These are phyloP conservation scores for Tetrapisispora arboricola DNA, from an alignment of 805 yeast species.

Conservation along the genomic window DNA sequence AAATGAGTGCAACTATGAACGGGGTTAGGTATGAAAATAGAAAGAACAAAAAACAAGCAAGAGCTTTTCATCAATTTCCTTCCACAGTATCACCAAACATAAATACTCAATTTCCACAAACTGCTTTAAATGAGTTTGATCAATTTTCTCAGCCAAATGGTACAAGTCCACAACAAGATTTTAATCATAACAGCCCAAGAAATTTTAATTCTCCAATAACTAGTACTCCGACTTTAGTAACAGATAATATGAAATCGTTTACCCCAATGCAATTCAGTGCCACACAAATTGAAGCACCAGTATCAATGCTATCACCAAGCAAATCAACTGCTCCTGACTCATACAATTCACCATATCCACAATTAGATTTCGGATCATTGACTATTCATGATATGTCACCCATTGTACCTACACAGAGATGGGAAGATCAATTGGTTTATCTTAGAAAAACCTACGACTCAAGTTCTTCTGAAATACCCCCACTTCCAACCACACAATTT, in stretches of 20 bases:
- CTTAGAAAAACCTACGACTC: slow-evolving; percentile 48
- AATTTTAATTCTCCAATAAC: neutral
- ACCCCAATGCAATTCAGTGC: slow-evolving; percentile 9
- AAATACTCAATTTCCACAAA: neutral
- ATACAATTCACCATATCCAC: slow-evolving; percentile 2
- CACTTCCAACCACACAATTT: slow-evolving; percentile 65
- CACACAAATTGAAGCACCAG: slow-evolving; percentile 8
- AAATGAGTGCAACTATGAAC: slow-evolving; percentile 9
- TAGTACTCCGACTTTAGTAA: neutral
- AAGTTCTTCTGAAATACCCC: slow-evolving; percentile 71
- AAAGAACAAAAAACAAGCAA: slow-evolving; percentile 22
- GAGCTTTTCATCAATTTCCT: slow-evolving; percentile 21
- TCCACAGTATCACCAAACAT: slow-evolving; percentile 3
- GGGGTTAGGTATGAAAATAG: slow-evolving; percentile 10
- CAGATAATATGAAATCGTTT: slow-evolving; percentile 1
- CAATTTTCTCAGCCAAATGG: neutral
- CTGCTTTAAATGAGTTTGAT: neutral
- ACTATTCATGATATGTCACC: slow-evolving; percentile 16
- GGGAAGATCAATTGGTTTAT: slow-evolving; percentile 29
- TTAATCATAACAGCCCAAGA: neutral
- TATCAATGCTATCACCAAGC: slow-evolving; percentile 2
- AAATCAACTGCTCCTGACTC: neutral
- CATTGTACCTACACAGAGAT: slow-evolving; percentile 27
- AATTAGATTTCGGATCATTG: slow-evolving; percentile 1
- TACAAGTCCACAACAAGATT: neutral